phyloP scores from a whole-genome alignment of 331 rosid species.

The Quercus lobata region DNA sequence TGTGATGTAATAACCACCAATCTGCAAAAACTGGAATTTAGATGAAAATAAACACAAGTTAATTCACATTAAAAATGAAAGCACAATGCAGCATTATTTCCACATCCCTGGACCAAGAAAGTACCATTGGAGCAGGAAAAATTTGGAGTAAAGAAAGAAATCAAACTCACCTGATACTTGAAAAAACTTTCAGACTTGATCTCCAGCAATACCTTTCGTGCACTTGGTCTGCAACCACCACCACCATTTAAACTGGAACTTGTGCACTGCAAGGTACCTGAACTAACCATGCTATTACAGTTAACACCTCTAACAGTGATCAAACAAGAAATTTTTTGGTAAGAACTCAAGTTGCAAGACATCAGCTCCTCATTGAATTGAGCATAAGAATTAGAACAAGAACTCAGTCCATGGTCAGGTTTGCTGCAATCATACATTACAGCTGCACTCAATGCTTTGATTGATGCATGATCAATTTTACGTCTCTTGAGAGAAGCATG shows the following conservation, averaged over 20 bases:
- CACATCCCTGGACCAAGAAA: not conserved
- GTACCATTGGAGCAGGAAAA: not conserved
- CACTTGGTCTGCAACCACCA: constrained; percentile 34
- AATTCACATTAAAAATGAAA: constrained; percentile 7
- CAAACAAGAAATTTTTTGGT: constrained; percentile 43
- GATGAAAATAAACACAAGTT: constrained; percentile 23
- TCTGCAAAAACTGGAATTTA: constrained; percentile 67
- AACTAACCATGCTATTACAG: constrained; percentile 25
- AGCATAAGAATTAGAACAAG: constrained; percentile 37
- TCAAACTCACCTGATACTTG: constrained; percentile 57
- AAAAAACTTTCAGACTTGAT: constrained; percentile 47
- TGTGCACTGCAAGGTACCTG: constrained; percentile 44
- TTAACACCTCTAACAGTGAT: constrained; percentile 42
- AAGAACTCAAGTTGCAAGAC: constrained; percentile 27
- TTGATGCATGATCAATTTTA: constrained; percentile 36
- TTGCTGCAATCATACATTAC: constrained; percentile 24
- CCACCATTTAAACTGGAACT: constrained; percentile 14
- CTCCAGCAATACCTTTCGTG: constrained; percentile 69
- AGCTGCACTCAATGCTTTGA: constrained; percentile 15
- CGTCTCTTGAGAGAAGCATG: constrained; percentile 45
- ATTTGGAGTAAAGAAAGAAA: constrained; percentile 7
- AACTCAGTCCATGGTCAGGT: constrained; percentile 30
- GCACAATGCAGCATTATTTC: not conserved
- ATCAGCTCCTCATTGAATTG: constrained; percentile 28
- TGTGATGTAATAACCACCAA: constrained; percentile 67